These are phyloP conservation scores for Puccinia triticina DNA, from an alignment of 1,284 basidiomycete species.

Conservation along the genomic window DNA sequence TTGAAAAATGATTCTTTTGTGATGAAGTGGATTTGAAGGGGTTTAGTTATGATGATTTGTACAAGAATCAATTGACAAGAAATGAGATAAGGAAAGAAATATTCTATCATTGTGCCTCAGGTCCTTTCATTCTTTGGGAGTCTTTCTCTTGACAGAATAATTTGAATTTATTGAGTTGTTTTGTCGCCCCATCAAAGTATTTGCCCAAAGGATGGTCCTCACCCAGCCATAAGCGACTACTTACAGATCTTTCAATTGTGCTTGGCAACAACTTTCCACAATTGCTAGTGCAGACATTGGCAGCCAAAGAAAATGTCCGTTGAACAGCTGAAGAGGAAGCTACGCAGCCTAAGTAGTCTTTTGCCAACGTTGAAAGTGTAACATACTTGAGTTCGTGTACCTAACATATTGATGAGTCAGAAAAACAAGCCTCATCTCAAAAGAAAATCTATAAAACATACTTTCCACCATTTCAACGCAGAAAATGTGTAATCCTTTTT, in stretches of 20 bases:
- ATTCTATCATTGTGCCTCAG: slow-evolving; percentile 2
- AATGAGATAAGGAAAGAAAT: background rate
- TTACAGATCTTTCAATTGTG: slow-evolving; percentile 33
- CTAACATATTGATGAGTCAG: background rate
- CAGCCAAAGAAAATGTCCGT: slow-evolving; percentile 23
- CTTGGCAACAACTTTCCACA: slow-evolving; percentile 20
- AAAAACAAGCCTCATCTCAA: background rate
- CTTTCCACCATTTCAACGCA: slow-evolving; percentile 29
- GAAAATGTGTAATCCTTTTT: slow-evolving; percentile 32
- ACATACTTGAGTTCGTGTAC: slow-evolving; percentile 17
- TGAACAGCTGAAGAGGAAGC: slow-evolving; percentile 9
- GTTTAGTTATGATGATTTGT: background rate
- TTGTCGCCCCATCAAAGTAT: slow-evolving; percentile 25
- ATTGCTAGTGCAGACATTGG: slow-evolving; percentile 17
- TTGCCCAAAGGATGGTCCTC: background rate
- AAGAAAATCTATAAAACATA: background rate
- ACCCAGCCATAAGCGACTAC: slow-evolving; percentile 21
- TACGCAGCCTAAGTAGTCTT: slow-evolving; percentile 20
- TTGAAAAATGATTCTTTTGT: background rate
- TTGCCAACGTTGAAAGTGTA: slow-evolving; percentile 4
- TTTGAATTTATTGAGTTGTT: slow-evolving; percentile 19
- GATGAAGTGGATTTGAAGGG: background rate
- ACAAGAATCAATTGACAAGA: background rate
- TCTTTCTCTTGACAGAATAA: slow-evolving; percentile 29
- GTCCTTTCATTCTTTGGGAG: slow-evolving; percentile 6